Percentiles rank a stretch among this genome's conserved stretches.
phyloP scores from a whole-genome alignment of 768 basidiomycete species.

The Lentinula boryana region DNA sequence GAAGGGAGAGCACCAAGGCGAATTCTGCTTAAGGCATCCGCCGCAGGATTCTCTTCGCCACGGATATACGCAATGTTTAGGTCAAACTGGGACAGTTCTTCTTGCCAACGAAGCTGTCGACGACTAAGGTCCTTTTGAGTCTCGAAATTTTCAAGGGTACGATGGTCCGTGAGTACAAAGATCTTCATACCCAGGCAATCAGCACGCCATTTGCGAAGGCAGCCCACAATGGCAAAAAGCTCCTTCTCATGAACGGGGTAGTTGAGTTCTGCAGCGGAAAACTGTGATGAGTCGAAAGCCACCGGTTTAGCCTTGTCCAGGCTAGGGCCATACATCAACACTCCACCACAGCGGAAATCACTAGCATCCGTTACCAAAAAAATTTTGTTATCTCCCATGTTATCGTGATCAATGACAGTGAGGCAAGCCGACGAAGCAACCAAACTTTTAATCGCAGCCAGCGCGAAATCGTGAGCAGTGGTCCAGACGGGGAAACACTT shows the following conservation, averaged over 20 bases:
- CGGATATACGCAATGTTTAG: conserved; percentile 21
- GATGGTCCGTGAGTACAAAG: conserved; percentile 26
- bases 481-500: conserved; percentile 17
- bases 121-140: conserved; percentile 20
- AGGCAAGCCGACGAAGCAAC: conserved; percentile 20
- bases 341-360: conserved; percentile 19
- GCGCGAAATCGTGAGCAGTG: conserved; percentile 15
- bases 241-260: conserved; percentile 25
- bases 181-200: conserved; percentile 11
- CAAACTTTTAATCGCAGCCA: conserved; percentile 22
- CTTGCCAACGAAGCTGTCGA: conserved; percentile 20
- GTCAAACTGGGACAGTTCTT: conserved; percentile 23
- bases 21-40: conserved; percentile 23
- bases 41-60: conserved; percentile 20
- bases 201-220: conserved; percentile 14
- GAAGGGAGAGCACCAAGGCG: no score
- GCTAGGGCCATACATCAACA: conserved; percentile 18
- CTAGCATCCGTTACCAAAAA: conserved; percentile 25
- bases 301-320: conserved; percentile 24
- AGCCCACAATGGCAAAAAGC: conserved; percentile 23
- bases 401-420: conserved; percentile 23
- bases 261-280: conserved; percentile 18
- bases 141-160: conserved; percentile 21
- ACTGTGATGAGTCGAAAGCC: conserved; percentile 18
- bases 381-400: conserved; percentile 20